phyloP scores from a whole-genome alignment of 2,329 filamentous ascomycete species.

The Claviceps capensis region DNA sequence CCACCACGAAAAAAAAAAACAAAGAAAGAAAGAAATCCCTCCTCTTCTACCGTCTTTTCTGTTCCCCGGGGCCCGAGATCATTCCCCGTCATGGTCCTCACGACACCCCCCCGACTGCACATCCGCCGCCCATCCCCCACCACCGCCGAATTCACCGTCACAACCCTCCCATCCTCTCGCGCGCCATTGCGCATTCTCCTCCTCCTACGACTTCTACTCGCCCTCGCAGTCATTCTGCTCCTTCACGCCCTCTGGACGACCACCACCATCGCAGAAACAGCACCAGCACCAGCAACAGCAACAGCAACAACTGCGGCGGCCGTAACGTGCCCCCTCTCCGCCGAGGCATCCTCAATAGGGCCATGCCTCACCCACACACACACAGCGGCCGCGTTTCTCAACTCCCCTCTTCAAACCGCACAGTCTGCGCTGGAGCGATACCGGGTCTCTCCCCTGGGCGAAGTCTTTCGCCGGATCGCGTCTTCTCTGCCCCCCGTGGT shows the following conservation, averaged over 20 bases:
- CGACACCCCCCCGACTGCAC: constrained; percentile 43
- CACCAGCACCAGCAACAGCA: neutral
- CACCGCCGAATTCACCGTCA: constrained; percentile 85
- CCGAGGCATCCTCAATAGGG: constrained; percentile 3
- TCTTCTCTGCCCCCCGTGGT: constrained; percentile 24
- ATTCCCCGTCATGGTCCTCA: constrained; percentile 10
- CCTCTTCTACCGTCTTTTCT: neutral
- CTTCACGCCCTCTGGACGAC: constrained; percentile 35
- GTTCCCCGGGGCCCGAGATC: constrained; percentile 24
- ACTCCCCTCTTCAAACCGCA: neutral
- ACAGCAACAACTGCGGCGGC: neutral
- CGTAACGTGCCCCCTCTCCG: constrained; percentile 3
- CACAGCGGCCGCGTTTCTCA: no score
- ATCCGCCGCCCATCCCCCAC: constrained; percentile 65
- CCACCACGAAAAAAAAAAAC: no score
- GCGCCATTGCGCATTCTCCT: constrained; percentile 27
- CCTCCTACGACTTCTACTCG: constrained; percentile 28
- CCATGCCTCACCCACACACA: neutral
- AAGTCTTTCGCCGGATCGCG: constrained; percentile 19
- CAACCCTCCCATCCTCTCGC: constrained; percentile 51
- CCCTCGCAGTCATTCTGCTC: constrained; percentile 30
- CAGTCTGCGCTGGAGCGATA: constrained; percentile 10
- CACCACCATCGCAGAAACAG: neutral
- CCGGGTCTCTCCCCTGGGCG: constrained; percentile 19
- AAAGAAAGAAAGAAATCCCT: neutral